These are phyloP conservation scores for Rhodotorula babjevae DNA, from an alignment of 768 basidiomycete genomes.

Conservation along the genomic window DNA sequence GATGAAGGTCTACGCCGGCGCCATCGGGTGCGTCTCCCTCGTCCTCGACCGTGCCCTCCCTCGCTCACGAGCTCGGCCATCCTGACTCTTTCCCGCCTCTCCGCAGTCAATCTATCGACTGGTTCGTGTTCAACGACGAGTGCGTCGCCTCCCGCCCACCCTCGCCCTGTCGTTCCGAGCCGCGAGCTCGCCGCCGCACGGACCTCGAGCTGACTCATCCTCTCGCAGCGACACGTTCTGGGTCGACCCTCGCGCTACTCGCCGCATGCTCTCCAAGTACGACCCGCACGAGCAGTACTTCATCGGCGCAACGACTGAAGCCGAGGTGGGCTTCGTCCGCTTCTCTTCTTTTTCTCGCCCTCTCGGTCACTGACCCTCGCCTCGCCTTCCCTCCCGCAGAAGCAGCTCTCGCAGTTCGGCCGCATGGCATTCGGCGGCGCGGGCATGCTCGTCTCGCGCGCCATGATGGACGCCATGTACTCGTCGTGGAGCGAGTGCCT, in stretches of 20 bases:
- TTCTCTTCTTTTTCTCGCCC: too few species aligned
- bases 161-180: too few species aligned
- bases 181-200: too few species aligned
- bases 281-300: constrained; percentile 24
- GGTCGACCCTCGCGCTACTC: constrained; percentile 32
- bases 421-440: constrained; percentile 40
- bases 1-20: constrained; percentile 28
- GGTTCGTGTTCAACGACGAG: constrained; percentile 42
- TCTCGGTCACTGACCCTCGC: too few species aligned
- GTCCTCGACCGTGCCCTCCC: too few species aligned
- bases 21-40: constrained; percentile 15
- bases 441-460: constrained; percentile 25
- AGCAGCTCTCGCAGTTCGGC: constrained; percentile 33
- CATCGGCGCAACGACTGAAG: constrained; percentile 34
- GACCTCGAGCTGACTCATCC: too few species aligned
- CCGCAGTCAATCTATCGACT: constrained; percentile 21
- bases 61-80: too few species aligned
- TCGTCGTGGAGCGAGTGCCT: constrained; percentile 28
- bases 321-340: not conserved
- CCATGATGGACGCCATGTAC: constrained; percentile 21
- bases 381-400: not conserved
- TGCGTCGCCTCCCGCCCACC: not conserved
- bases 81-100: too few species aligned
- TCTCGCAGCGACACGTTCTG: constrained; percentile 37
- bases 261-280: constrained; percentile 33